Base-by-base conservation (phyloP, 2,329 filamentous ascomycete genomes). In the Emydomyces testavorans region DNA sequence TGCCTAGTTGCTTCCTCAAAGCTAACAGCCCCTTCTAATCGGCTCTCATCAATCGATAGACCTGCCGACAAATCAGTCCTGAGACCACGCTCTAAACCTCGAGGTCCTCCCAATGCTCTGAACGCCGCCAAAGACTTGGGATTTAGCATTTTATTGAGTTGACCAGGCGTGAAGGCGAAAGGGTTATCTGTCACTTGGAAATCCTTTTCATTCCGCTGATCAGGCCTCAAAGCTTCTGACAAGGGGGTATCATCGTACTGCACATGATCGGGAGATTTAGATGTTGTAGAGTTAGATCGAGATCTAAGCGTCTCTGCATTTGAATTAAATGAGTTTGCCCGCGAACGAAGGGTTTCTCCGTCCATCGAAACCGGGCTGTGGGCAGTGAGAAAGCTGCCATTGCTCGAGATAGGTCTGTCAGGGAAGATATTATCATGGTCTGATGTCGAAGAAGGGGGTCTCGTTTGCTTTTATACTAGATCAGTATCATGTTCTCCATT, bases 101-200 rank as follows among this genome's bases (percentile, higher is more conserved):
- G 67, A 13, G 94, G 65, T 20, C 89, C 89, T 41, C 89, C 88
- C 4, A 95, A 63, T 11, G 81, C 81, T 59, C 82, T 84, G 56
- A 90, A 94, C 0, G 88, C 88, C 10, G 82, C 72, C 50, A 94
- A 67, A 52, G 80, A 93, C 70, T 94, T 94, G 2, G 89, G 89
- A 61, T 93, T 92, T 52, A 90, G 79, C 68, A 94, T 76, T 65
- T 94, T 94, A 58, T 80, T 82, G 53, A 95, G 72, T 60, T 93
- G 82, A 11, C 89, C 88, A 0, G 65, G 65, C 1, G 80, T 79
- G 61, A 87, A 94, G 13, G 86, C 88, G 59, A 94, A 94, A 0
- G 83, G 82, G 62, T 92, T 94, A 62, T 87, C 73, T 4, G 82
- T 74, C 8, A 90, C 80, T 11, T 77, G 58, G 57, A 93, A 94